Evolutionary conservation across 345 rosid species (phyloP).

Genomic region (Lenwebbia sp.): DNA sequence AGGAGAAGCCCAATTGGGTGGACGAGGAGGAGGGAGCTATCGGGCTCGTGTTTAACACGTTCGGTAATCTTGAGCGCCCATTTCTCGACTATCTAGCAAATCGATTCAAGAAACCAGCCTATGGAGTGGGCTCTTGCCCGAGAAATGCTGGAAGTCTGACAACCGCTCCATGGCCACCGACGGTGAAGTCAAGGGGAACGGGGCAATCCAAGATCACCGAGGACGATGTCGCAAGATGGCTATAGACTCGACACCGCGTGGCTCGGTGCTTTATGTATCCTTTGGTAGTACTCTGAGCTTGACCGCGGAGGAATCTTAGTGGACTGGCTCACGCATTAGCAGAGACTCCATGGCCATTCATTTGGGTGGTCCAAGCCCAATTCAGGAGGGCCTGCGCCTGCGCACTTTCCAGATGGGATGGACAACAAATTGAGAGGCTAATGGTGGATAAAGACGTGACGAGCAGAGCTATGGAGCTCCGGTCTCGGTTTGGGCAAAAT

Average conservation of each 20-base stretch:
- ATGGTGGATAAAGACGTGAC: slow-evolving; percentile 9
- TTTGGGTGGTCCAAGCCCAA: slow-evolving; percentile 22
- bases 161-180: neutral
- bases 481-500: slow-evolving; percentile 1
- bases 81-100: slow-evolving; percentile 21
- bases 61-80: slow-evolving; percentile 25
- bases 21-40: neutral
- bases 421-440: slow-evolving; percentile 14
- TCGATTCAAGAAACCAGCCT: slow-evolving; percentile 9
- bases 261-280: slow-evolving; percentile 15
- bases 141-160: slow-evolving; percentile 11
- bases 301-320: slow-evolving; percentile 6
- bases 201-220: slow-evolving; percentile 4
- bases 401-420: slow-evolving; percentile 1
- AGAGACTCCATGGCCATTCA: slow-evolving; percentile 10
- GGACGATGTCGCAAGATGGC: slow-evolving; percentile 7
- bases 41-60: slow-evolving; percentile 19
- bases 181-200: neutral
- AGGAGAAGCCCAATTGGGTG: neutral
- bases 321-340: slow-evolving; percentile 8
- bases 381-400: neutral
- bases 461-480: slow-evolving; percentile 3
- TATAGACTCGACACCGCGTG: slow-evolving; percentile 9
- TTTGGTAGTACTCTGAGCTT: slow-evolving; percentile 16
- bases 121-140: slow-evolving; percentile 27